A percentile compares a stretch with the other conserved stretches of the same genome.
These are phyloP conservation scores for Trypanosoma melophagium DNA, from an alignment of 208 protist genomes.

Conservation along the genomic window DNA sequence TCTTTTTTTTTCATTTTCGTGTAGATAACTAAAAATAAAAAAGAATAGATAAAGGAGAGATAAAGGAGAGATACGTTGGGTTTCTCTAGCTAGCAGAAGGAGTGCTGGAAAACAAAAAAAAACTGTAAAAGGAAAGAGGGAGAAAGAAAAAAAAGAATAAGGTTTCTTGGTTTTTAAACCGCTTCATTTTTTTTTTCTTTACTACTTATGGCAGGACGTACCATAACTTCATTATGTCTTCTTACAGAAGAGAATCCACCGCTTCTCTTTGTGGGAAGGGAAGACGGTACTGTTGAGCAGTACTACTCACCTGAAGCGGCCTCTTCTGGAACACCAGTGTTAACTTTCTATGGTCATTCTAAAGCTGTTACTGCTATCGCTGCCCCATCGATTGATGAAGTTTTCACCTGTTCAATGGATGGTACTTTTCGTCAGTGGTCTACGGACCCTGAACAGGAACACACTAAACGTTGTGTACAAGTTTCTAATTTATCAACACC, in stretches of 20 bases:
- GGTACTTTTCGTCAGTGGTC: slow-evolving; percentile 74
- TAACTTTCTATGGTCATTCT: slow-evolving; percentile 60
- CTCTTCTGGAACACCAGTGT: slow-evolving; percentile 44
- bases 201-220: slow-evolving; percentile 25
- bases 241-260: slow-evolving; percentile 38
- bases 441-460: slow-evolving; percentile 33
- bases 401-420: slow-evolving; percentile 72
- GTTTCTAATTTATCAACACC: slow-evolving; percentile 47
- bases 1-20: neutral
- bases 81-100: no score
- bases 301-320: slow-evolving; percentile 59
- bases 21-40: neutral
- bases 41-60: neutral
- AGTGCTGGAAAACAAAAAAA: no score
- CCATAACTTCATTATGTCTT: slow-evolving; percentile 58
- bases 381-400: slow-evolving; percentile 39
- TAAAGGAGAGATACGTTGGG: neutral
- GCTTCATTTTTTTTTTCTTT: neutral
- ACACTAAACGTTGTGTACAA: slow-evolving; percentile 29
- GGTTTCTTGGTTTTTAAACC: neutral
- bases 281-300: slow-evolving; percentile 74
- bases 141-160: slow-evolving; percentile 8
- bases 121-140: neutral
- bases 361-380: slow-evolving; percentile 62
- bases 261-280: slow-evolving; percentile 68